A percentile compares a stretch with the other conserved stretches of the same genome.
These are phyloP conservation scores for Ogataea minuta DNA, from an alignment of 805 yeast genomes.

Conservation along the genomic window DNA sequence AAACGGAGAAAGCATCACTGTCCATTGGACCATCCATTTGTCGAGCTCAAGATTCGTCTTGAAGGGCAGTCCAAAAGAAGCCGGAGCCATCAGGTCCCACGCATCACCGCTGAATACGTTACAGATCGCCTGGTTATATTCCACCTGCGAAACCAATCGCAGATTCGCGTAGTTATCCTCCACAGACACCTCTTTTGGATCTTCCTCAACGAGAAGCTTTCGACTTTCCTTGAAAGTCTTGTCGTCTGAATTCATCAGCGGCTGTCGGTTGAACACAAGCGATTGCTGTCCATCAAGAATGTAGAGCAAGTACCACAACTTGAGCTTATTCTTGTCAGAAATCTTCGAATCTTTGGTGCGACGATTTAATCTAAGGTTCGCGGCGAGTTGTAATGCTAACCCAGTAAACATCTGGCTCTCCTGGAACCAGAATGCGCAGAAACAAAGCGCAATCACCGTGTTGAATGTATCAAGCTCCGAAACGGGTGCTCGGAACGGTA, in stretches of 20 bases:
- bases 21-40: slow-evolving; percentile 82
- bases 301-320: slow-evolving; percentile 65
- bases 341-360: slow-evolving; percentile 19
- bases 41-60: slow-evolving; percentile 64
- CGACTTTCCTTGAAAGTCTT: slow-evolving; percentile 42
- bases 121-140: slow-evolving; percentile 61
- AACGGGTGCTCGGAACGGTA: slow-evolving; percentile 36
- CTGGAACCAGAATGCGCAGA: slow-evolving; percentile 69
- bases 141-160: slow-evolving; percentile 64
- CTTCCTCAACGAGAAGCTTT: slow-evolving; percentile 32
- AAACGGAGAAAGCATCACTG: slow-evolving; percentile 62
- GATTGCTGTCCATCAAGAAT: slow-evolving; percentile 70
- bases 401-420: slow-evolving; percentile 66
- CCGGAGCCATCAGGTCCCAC: slow-evolving; percentile 59
- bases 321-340: slow-evolving; percentile 45
- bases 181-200: slow-evolving; percentile 3
- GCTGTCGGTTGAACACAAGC: slow-evolving; percentile 54
- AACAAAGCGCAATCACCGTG: slow-evolving; percentile 59
- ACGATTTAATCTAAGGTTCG: slow-evolving; percentile 45
- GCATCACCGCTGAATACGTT: slow-evolving; percentile 57
- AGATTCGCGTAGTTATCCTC: slow-evolving; percentile 42
- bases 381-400: slow-evolving; percentile 63
- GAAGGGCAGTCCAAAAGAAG: slow-evolving; percentile 66
- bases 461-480: slow-evolving; percentile 52
- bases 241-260: slow-evolving; percentile 50